Evolutionary conservation across 768 basidiomycete genomes (phyloP), one percentile per base, ranked within the genome.

Genomic region (Ephemerocybe angulata): DNA sequence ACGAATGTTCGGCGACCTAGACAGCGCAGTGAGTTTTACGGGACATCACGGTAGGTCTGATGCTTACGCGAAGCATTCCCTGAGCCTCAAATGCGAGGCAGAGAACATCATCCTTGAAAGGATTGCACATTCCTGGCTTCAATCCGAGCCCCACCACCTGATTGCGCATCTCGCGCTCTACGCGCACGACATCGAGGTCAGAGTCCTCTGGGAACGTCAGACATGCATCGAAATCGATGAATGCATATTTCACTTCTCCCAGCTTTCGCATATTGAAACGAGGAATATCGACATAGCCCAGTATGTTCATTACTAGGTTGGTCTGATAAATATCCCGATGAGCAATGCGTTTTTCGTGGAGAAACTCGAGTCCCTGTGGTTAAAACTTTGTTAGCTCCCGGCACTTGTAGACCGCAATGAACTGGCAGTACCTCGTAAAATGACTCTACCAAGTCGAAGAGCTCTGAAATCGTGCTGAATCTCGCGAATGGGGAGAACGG

Each of bases 381-480:
- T n/a, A 30, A 3, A 15, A 21, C 22, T 15, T 7, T 15, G 22
- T 28, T 15, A 41, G 40, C n/a, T 29, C 29, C 3, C 33, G 28
- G 13, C 58, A 46, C 15, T 8, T 11, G 30, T 10, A 0, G 11
- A 38, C 2, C 7, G 12, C n/a, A 22, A 15, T 11, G n/a, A 44
- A 21, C n/a, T 61, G 55, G 2, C 33, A 17, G 30, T 61, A 53
- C 52, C 52, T 53, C 52, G 29, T 41, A 46, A n/a, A 53, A 22
- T 15, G 15, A 11, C n/a, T 53, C 43, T 13, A 21, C 41, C 22
- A 53, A n/a, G 19, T 53, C 24, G 21, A 53, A 21, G 11, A 53
- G n/a, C 30, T 53, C 40, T 4, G 17, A 12, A 10, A 46, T 28
- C 17, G 25, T 44, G 8, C 17, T 19, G 17, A 42, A 27, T 6